These are phyloP conservation scores for Friedmanniomyces endolithicus DNA, from an alignment of 495 filamentous ascomycete species.

Conservation along the genomic window DNA sequence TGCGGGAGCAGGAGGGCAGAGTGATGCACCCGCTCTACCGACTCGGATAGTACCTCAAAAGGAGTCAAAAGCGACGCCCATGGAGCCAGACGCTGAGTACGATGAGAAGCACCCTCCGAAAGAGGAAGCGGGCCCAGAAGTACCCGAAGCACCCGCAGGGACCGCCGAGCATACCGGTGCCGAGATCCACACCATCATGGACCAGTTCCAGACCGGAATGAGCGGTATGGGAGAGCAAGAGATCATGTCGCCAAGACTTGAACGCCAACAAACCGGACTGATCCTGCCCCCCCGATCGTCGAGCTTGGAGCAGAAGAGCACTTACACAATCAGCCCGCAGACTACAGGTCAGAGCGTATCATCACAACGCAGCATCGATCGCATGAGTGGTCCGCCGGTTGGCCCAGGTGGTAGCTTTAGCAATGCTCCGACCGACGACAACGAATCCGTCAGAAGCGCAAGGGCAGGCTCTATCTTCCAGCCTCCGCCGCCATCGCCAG, in stretches of 20 bases:
- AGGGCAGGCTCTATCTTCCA: slow-evolving; percentile 41
- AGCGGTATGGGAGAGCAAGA: slow-evolving; percentile 56
- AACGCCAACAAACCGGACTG: slow-evolving; percentile 57
- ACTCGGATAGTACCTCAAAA: slow-evolving; percentile 5
- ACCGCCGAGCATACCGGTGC: slow-evolving; percentile 35
- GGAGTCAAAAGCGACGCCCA: not conserved
- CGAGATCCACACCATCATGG: slow-evolving; percentile 95
- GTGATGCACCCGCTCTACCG: not conserved
- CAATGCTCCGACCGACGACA: slow-evolving; percentile 17
- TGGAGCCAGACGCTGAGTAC: not conserved
- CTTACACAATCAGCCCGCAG: slow-evolving; percentile 19
- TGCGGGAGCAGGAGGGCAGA: not conserved
- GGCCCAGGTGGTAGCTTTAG: not conserved
- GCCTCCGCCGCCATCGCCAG: slow-evolving; percentile 68
- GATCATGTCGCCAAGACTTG: slow-evolving; percentile 70
- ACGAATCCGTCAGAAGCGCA: slow-evolving; percentile 30
- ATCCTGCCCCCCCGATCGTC: slow-evolving; percentile 74
- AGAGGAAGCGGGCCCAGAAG: not conserved
- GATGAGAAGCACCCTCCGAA: slow-evolving; percentile 15
- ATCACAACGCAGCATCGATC: slow-evolving; percentile 1
- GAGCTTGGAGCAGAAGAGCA: slow-evolving; percentile 58
- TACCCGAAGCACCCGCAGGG: slow-evolving; percentile 11
- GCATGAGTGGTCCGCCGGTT: not conserved
- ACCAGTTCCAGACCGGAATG: slow-evolving; percentile 47
- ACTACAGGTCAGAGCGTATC: slow-evolving; percentile 15